Evolutionary conservation across 2,329 filamentous ascomycete genomes (phyloP).

Genomic region (Pestalotiopsis sp.): DNA sequence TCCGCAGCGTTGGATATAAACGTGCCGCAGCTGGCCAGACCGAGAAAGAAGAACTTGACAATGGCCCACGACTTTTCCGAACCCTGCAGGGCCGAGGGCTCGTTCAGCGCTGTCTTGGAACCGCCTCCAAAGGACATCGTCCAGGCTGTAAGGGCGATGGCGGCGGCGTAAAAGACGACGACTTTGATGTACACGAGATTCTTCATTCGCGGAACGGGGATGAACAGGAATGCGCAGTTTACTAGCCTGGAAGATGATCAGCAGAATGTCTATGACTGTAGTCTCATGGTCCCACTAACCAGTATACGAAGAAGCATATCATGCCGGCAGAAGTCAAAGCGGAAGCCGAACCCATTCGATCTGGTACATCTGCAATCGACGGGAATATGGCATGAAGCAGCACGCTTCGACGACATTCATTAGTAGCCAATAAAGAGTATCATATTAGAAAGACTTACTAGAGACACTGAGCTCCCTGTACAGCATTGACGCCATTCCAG

Average conservation of each 20-base stretch:
- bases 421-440: constrained; percentile 36
- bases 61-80: constrained; percentile 38
- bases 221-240: background rate
- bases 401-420: background rate
- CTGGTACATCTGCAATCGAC: constrained; percentile 38
- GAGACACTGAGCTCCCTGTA: constrained; percentile 35
- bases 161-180: constrained; percentile 23
- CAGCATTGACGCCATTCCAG: constrained; percentile 45
- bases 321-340: constrained; percentile 42
- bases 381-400: constrained; percentile 36
- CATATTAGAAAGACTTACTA: constrained; percentile 13
- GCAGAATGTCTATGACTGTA: background rate
- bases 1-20: constrained; percentile 44
- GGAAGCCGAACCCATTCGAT: constrained; percentile 41
- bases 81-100: constrained; percentile 33
- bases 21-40: constrained; percentile 36
- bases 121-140: constrained; percentile 35
- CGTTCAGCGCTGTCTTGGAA: constrained; percentile 27
- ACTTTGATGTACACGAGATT: constrained; percentile 28
- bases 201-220: constrained; percentile 7
- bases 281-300: background rate
- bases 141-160: constrained; percentile 26
- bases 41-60: constrained; percentile 38
- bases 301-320: constrained; percentile 31
- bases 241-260: background rate